phyloP scores from a whole-genome alignment of 2,329 filamentous ascomycete species.

The Fusarium mangiferae region DNA sequence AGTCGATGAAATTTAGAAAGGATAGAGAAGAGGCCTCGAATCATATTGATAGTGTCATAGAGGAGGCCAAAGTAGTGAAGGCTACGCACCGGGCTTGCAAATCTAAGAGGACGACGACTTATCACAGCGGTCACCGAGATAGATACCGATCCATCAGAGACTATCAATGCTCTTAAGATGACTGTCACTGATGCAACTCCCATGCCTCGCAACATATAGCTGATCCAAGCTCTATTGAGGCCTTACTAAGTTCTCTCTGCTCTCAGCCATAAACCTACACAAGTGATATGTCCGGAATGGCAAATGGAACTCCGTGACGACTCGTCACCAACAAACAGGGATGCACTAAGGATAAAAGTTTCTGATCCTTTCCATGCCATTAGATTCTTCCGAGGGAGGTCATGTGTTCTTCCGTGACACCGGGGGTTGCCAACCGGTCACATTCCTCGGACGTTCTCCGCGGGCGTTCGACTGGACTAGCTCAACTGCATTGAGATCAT shows the following conservation, averaged over 20 bases:
- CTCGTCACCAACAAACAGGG: not conserved
- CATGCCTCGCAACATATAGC: too few relatives aligned
- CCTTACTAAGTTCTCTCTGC: too few relatives aligned
- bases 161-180: not conserved
- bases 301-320: not conserved
- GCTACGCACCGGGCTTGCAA: too few relatives aligned
- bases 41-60: not conserved
- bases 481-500: not conserved
- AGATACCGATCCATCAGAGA: not conserved
- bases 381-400: rapidly evolving
- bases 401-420: not conserved
- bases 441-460: not conserved
- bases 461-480: not conserved
- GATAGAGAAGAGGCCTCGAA: not conserved
- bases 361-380: too few relatives aligned
- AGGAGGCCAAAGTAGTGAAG: too few relatives aligned
- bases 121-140: not conserved
- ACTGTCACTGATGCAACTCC: not conserved
- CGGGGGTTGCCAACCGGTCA: not conserved
- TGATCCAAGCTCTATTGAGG: too few relatives aligned
- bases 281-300: not conserved
- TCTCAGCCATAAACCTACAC: not conserved
- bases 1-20: not conserved
- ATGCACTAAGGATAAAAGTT: not conserved
- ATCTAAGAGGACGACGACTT: too few relatives aligned